Percentiles rank a stretch among this genome's conserved stretches.
These are phyloP conservation scores for Triadica sebifera DNA, from an alignment of 345 rosid species.

Conservation along the genomic window DNA sequence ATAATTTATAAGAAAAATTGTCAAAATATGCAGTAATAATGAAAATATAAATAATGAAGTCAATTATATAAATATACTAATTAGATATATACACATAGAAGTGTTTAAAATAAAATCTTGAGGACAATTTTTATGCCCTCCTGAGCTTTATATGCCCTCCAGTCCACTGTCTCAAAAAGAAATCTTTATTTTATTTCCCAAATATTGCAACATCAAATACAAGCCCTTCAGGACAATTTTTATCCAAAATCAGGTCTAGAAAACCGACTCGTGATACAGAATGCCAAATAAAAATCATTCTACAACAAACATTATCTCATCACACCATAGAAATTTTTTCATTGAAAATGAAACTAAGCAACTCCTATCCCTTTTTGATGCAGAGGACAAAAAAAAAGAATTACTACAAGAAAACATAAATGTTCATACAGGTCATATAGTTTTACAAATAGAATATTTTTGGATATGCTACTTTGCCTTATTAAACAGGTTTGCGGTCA, in stretches of 20 bases:
- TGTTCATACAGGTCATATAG: not conserved
- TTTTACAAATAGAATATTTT: not conserved
- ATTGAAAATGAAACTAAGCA: not conserved
- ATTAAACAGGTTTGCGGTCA: constrained; percentile 56
- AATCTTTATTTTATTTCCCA: not conserved
- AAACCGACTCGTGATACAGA: too few species aligned
- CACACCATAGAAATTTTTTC: not conserved
- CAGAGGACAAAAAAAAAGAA: not conserved
- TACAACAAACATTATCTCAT: too few species aligned
- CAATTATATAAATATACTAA: too few species aligned
- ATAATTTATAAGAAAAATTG: too few species aligned
- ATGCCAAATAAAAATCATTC: too few species aligned
- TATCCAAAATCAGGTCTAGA: too few species aligned
- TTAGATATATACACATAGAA: constrained; percentile 1
- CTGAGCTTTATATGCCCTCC: not conserved
- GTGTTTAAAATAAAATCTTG: too few species aligned
- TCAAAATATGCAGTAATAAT: too few species aligned
- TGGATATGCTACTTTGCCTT: constrained; percentile 26
- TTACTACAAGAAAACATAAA: not conserved
- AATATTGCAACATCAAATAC: not conserved
- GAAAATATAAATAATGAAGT: too few species aligned
- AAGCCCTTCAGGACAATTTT: too few species aligned
- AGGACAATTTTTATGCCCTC: too few species aligned
- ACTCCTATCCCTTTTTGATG: not conserved
- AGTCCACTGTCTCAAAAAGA: not conserved